Conservation (phyloP, 2,329 filamentous ascomycete genomes). For the Penicillium crustosum region DNA sequence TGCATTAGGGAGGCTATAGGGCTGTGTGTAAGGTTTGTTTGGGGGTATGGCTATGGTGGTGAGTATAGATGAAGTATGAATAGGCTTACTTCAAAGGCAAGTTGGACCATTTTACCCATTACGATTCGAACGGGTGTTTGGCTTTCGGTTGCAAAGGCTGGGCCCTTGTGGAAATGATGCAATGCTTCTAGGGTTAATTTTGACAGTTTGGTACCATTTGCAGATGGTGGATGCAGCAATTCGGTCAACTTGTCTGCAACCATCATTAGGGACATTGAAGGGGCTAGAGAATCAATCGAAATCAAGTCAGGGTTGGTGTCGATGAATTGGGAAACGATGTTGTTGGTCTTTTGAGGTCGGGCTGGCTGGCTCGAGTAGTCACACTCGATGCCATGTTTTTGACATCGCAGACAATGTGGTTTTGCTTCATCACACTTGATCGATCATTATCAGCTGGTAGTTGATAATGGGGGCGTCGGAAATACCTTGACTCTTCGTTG, state of each 20-base stretch:
- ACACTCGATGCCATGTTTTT: slow-evolving; percentile 33
- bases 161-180: slow-evolving; percentile 30
- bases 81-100: slow-evolving; percentile 34
- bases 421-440: slow-evolving; percentile 38
- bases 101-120: slow-evolving; percentile 26
- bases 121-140: slow-evolving; percentile 19
- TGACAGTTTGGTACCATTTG: neutral
- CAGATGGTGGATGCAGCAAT: slow-evolving; percentile 15
- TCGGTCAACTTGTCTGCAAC: slow-evolving; percentile 27
- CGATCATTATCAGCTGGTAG: neutral
- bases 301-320: slow-evolving; percentile 13
- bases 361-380: slow-evolving; percentile 24
- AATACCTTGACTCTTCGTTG: slow-evolving; percentile 37
- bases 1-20: neutral
- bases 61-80: neutral
- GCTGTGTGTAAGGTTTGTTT: neutral
- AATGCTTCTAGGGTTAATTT: slow-evolving; percentile 23
- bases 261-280: slow-evolving; percentile 23
- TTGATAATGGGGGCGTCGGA: neutral
- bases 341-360: slow-evolving; percentile 3
- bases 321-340: slow-evolving; percentile 17
- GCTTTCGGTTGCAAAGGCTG: slow-evolving; percentile 16
- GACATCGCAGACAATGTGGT: slow-evolving; percentile 33
- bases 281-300: slow-evolving; percentile 17
- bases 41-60: neutral